These are phyloP conservation scores for Starmerella bombicola DNA, from an alignment of 805 yeast genomes.

Conservation along the genomic window DNA sequence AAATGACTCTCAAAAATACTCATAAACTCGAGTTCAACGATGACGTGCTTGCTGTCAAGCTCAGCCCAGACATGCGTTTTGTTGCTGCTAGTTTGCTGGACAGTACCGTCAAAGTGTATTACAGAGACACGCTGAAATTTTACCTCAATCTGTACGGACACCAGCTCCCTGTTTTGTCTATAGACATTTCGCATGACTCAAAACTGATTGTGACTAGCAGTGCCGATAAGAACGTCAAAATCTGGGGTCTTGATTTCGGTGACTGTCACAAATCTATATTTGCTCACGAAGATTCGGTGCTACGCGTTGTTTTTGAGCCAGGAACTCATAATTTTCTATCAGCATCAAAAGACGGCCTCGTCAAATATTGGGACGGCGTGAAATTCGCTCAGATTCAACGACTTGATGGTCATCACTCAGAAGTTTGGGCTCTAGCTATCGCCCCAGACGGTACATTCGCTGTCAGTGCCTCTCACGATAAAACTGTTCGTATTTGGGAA, in stretches of 20 bases:
- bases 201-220: conserved; percentile 83
- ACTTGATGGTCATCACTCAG: conserved; percentile 74
- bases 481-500: conserved; percentile 83
- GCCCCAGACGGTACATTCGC: conserved; percentile 54
- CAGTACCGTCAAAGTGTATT: conserved; percentile 91
- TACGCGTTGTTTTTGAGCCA: conserved; percentile 75
- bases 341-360: conserved; percentile 73
- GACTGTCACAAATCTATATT: conserved; percentile 95
- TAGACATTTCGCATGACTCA: conserved; percentile 82
- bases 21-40: conserved; percentile 78
- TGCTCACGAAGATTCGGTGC: conserved; percentile 92
- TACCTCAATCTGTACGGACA: conserved; percentile 88
- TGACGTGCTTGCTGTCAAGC: conserved; percentile 65
- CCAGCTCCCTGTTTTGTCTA: conserved; percentile 83
- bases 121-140: conserved; percentile 73
- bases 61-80: conserved; percentile 67
- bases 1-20: conserved; percentile 53
- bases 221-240: conserved; percentile 92
- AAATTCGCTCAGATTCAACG: conserved; percentile 90
- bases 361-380: conserved; percentile 98
- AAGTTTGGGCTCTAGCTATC: conserved; percentile 86
- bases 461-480: conserved; percentile 83
- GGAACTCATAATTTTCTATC: conserved; percentile 83
- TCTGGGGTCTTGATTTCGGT: conserved; percentile 98
- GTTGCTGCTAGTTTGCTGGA: conserved; percentile 79